phyloP scores from a whole-genome alignment of 2,329 filamentous ascomycete genomes.

The Fonsecaea monophora region DNA sequence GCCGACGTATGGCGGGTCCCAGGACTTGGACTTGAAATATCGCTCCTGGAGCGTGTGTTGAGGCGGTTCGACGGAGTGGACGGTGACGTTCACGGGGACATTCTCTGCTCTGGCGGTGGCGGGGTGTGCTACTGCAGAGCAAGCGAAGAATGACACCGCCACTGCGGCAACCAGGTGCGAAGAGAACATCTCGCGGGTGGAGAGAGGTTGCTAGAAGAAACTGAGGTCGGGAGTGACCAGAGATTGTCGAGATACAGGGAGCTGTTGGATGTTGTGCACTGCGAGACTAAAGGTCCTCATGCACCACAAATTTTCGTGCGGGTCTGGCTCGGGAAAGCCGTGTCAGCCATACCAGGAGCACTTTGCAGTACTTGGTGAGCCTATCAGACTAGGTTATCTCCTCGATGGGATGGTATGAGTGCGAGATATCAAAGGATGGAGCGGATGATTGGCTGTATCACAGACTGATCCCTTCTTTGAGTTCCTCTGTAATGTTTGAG shows the following conservation, averaged over 20 bases:
- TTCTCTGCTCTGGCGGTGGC: background rate
- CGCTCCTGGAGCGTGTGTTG: background rate
- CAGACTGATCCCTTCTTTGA: background rate
- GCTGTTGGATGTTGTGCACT: background rate
- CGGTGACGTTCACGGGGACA: background rate
- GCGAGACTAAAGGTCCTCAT: background rate
- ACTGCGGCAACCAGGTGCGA: background rate
- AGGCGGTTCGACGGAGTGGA: background rate
- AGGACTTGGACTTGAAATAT: background rate
- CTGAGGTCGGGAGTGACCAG: background rate
- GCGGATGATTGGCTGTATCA: background rate
- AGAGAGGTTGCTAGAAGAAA: background rate
- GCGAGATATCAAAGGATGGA: background rate
- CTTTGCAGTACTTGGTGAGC: background rate
- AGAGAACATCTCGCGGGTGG: background rate
- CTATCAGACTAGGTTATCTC: background rate
- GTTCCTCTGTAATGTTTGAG: background rate
- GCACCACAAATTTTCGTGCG: background rate
- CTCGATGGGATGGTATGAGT: background rate
- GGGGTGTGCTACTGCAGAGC: background rate
- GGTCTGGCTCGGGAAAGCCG: background rate
- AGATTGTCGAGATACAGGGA: background rate
- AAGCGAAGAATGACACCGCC: background rate
- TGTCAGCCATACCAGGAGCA: background rate
- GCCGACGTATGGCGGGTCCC: conserved; percentile 2